Evolutionary conservation across 2,329 filamentous ascomycete species (phyloP).

Genomic region (Pestalotiopsis sp.): DNA sequence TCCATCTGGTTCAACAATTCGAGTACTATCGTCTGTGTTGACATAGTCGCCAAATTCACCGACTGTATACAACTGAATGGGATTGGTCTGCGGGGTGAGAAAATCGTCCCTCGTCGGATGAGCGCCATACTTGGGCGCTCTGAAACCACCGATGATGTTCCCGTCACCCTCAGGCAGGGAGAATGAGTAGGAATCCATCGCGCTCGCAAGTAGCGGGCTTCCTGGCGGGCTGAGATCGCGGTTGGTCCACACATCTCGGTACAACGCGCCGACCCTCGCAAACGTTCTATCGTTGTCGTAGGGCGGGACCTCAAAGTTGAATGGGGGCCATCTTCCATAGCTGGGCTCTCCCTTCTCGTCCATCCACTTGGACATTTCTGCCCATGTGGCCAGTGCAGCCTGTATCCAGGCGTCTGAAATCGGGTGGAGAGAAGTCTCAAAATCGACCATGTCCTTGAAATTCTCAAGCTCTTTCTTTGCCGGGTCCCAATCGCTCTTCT

Average conservation of each 20-base stretch:
- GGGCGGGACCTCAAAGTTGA: background rate
- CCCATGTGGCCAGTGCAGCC: background rate
- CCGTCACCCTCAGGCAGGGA: background rate
- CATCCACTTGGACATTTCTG: background rate
- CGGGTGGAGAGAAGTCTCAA: background rate
- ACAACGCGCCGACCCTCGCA: too few species aligned
- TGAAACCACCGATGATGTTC: background rate
- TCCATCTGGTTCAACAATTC: slow-evolving; percentile 21
- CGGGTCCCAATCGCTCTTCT: background rate
- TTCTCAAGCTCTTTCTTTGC: background rate
- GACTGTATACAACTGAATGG: slow-evolving; percentile 14
- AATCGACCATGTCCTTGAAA: background rate
- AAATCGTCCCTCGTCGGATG: background rate
- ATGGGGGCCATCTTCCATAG: background rate
- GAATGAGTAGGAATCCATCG: background rate
- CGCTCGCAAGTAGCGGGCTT: background rate
- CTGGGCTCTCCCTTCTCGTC: background rate
- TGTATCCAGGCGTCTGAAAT: background rate
- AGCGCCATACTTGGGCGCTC: background rate
- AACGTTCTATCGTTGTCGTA: background rate
- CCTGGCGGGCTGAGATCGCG: background rate
- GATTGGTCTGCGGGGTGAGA: too few species aligned
- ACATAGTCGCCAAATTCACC: slow-evolving; percentile 21
- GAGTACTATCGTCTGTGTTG: slow-evolving; percentile 15
- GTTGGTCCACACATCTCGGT: background rate